Evolutionary conservation across 768 basidiomycete genomes (phyloP).

Genomic region (Pleurotus pulmonarius): DNA sequence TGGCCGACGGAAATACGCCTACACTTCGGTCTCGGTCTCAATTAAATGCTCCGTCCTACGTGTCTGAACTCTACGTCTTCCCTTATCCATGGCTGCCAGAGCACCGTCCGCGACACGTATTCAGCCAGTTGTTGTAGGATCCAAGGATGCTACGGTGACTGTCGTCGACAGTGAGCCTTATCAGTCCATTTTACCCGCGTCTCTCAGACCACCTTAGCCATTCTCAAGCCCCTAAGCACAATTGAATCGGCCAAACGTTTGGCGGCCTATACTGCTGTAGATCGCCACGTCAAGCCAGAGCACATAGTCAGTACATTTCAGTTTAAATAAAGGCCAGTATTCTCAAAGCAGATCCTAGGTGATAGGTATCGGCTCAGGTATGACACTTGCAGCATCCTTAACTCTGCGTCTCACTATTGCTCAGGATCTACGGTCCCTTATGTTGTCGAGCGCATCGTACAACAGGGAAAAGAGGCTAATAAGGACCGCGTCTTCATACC

Average conservation of each 20-base stretch:
- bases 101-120: constrained; percentile 3
- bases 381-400: constrained; percentile 4
- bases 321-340: background rate
- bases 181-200: no score
- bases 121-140: background rate
- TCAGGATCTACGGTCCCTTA: constrained; percentile 92
- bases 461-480: constrained; percentile 77
- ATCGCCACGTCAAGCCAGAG: constrained; percentile 76
- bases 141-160: background rate
- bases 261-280: constrained; percentile 94
- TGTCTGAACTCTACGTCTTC: background rate
- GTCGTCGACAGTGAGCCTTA: background rate
- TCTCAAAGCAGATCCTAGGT: constrained; percentile 38
- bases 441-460: constrained; percentile 90
- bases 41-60: background rate
- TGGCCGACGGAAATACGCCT: no score
- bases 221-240: constrained; percentile 27
- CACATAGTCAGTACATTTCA: constrained; percentile 60
- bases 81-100: constrained; percentile 4
- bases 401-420: constrained; percentile 7
- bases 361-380: constrained; percentile 87
- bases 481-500: constrained; percentile 83
- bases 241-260: constrained; percentile 85
- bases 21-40: background rate
- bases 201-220: background rate